Evolutionary conservation across 805 yeast genomes (phyloP), one percentile per base, ranked within the genome.

Genomic region (Metschnikowia shivogae): DNA sequence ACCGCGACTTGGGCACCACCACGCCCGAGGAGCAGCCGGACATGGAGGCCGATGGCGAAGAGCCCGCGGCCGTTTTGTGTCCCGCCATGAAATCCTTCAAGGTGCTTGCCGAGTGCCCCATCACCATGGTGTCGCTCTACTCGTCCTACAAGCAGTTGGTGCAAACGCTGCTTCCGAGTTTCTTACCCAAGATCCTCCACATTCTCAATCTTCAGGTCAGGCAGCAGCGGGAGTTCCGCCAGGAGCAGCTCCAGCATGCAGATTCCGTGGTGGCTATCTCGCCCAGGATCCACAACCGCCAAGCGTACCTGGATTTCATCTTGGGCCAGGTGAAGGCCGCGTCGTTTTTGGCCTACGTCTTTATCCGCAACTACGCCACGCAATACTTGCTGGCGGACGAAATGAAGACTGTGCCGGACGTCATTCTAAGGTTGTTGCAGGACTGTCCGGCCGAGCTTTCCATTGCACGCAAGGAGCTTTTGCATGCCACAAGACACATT

Each of bases 401-500:
- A 44, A 62, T 67, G 14, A 76, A 78, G 46, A 74, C 78, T 33
- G 88, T 93, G 7, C 99, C 99, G 0, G 95, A 87, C 48, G 77
- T 90, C 44, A 86, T 93, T 33, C 77, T 90, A 44, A 73, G 98
- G 52, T 68, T 93, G 33, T 68, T 93, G 33, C 96, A 90, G 64
- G 98, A 95, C 62, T 93, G 98, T 62, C 99, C 99, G 3, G 82
- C 93, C 13, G 98, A 92, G 59, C 71, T 89, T 39, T 86, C 95
- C 4, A 82, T 89, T 3, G 96, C 97, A 0, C 76, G 98, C 58
- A 89, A 90, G 62, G 99, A 93, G 64, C 68, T 93, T 35, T 69
- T 93, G 28, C 98, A 93, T 52, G 97, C 97, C 0, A 87, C 96
- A 3, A 76, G 98, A 57, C 99, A 93, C 58, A 89, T 93, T n/a